A percentile compares a stretch with the other conserved stretches of the same genome.
phyloP scores from a whole-genome alignment of 768 basidiomycete species.

The Psilocybe azurescens region DNA sequence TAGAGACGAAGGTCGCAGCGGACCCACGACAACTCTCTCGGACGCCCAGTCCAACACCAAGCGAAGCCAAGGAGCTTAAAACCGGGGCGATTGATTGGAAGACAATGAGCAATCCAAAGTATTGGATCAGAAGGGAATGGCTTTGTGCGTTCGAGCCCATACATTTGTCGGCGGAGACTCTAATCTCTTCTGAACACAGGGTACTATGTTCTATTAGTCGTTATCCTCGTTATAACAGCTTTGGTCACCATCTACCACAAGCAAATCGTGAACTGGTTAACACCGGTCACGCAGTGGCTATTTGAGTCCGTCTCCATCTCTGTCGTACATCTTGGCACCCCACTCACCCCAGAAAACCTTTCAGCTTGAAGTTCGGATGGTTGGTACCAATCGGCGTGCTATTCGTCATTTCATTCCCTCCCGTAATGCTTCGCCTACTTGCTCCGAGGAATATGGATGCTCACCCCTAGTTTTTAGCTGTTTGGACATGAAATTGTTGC shows the following conservation, averaged over 20 bases:
- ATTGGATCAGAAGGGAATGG: constrained; percentile 63
- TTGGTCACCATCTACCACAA: constrained; percentile 69
- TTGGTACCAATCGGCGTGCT: constrained; percentile 80
- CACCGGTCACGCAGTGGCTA: constrained; percentile 68
- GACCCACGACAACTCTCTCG: constrained; percentile 27
- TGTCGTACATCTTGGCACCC: neutral
- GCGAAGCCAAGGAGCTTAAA: constrained; percentile 53
- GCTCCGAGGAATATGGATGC: neutral
- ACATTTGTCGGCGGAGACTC: neutral
- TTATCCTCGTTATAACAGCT: constrained; percentile 53
- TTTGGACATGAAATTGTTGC: constrained; percentile 95
- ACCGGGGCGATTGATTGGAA: constrained; percentile 52
- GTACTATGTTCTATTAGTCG: constrained; percentile 54
- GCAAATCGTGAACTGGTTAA: constrained; percentile 75
- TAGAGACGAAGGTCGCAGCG: constrained; percentile 20
- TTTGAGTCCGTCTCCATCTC: constrained; percentile 51
- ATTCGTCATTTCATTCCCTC: constrained; percentile 88
- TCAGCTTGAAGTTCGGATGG: constrained; percentile 65
- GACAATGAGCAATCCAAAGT: constrained; percentile 46
- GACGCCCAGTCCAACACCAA: constrained; percentile 71
- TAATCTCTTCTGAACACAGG: constrained; percentile 31
- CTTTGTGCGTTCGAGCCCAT: constrained; percentile 46
- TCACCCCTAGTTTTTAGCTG: constrained; percentile 45
- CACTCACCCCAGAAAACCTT: neutral
- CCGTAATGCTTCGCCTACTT: constrained; percentile 44